A percentile compares a stretch with the other conserved stretches of the same genome.
Evolutionary conservation across 2,329 filamentous ascomycete species (phyloP).

Genomic region (Fusarium devonianum): DNA sequence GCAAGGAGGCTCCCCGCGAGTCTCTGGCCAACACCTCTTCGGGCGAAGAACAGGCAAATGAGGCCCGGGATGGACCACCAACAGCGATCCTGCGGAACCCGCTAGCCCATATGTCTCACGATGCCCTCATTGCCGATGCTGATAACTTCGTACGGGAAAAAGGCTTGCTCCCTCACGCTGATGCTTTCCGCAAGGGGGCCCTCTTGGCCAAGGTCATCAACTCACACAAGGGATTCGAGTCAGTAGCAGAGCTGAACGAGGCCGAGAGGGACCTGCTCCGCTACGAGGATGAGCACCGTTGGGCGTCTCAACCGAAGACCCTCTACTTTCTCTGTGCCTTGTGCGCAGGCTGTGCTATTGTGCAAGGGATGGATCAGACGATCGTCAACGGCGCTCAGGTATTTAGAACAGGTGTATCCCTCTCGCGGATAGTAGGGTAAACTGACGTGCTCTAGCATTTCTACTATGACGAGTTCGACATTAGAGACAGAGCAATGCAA

Average conservation of each 20-base stretch:
- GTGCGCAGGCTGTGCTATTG: slow-evolving; percentile 60
- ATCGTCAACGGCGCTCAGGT: slow-evolving; percentile 62
- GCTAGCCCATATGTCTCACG: slow-evolving; percentile 25
- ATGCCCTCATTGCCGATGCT: slow-evolving; percentile 29
- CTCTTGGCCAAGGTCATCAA: slow-evolving; percentile 45
- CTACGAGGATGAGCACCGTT: slow-evolving; percentile 63
- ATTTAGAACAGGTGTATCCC: neutral
- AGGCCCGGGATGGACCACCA: neutral
- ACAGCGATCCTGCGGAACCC: slow-evolving; percentile 33
- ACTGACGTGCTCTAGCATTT: slow-evolving; percentile 43
- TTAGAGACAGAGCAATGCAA: slow-evolving; percentile 46
- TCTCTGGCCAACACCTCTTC: neutral
- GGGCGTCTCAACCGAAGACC: slow-evolving; percentile 55
- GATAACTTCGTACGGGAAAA: slow-evolving; percentile 38
- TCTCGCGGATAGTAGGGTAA: neutral
- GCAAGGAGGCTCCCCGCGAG: neutral
- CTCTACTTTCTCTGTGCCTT: slow-evolving; percentile 55
- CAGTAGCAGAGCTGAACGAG: slow-evolving; percentile 40
- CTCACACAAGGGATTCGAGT: slow-evolving; percentile 39
- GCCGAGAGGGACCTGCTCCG: slow-evolving; percentile 46
- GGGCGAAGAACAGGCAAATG: neutral
- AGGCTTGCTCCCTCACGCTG: slow-evolving; percentile 55
- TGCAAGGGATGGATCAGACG: slow-evolving; percentile 70
- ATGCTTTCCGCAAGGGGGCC: slow-evolving; percentile 48
- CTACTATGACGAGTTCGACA: slow-evolving; percentile 46